These are phyloP conservation scores for Lactarius tabidus DNA, from an alignment of 768 basidiomycete species.

Conservation along the genomic window DNA sequence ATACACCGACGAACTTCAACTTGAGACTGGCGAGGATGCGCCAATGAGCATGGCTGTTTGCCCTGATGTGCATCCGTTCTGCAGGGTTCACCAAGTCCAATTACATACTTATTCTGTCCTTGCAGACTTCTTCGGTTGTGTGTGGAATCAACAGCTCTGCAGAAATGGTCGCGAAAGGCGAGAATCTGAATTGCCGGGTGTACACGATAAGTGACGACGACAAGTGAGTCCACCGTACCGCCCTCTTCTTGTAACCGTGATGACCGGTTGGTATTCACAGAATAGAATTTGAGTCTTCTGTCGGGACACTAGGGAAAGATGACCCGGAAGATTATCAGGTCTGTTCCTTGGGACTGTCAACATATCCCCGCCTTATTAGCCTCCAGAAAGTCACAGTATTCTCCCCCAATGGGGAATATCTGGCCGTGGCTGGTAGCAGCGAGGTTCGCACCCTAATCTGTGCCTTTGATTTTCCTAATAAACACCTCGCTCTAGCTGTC, in stretches of 20 bases:
- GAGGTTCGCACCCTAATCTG: constrained; percentile 45
- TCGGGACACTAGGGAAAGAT: constrained; percentile 59
- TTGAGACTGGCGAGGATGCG: constrained; percentile 81
- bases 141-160: constrained; percentile 85
- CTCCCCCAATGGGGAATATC: constrained; percentile 59
- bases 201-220: constrained; percentile 51
- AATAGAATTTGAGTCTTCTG: constrained; percentile 46
- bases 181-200: constrained; percentile 83
- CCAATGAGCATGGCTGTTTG: constrained; percentile 93
- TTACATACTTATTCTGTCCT: constrained; percentile 29
- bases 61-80: constrained; percentile 43
- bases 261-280: constrained; percentile 35
- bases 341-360: constrained; percentile 14
- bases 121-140: constrained; percentile 46
- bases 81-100: constrained; percentile 7
- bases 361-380: constrained; percentile 17
- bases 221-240: constrained; percentile 43
- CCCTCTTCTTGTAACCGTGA: not conserved
- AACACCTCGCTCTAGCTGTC: constrained; percentile 24
- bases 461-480: not conserved
- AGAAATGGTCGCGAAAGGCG: constrained; percentile 55
- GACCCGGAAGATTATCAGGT: constrained; percentile 86
- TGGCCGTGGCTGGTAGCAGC: constrained; percentile 71
- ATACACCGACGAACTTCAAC: constrained; percentile 62
- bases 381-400: constrained; percentile 84